Percentiles rank a stretch among this genome's conserved stretches.
phyloP scores from a whole-genome alignment of 139 green algal genomes.

The Nannochloris sp. region DNA sequence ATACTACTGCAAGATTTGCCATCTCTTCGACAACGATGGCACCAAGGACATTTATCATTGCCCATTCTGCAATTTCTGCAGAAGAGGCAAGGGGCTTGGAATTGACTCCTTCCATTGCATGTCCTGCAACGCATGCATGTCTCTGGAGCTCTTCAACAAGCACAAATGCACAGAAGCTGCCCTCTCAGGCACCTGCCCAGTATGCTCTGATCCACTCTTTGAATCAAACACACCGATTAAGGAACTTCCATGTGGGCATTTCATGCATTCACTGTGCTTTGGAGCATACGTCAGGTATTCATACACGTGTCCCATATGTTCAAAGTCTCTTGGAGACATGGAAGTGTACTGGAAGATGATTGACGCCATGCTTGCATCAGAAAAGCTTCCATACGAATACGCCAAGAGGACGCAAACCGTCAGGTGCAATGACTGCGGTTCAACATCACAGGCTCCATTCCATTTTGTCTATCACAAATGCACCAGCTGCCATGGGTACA shows the following conservation, averaged over 20 bases:
- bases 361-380: constrained; percentile 69
- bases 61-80: constrained; percentile 98
- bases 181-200: constrained; percentile 81
- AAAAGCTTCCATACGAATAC: constrained; percentile 62
- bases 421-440: constrained; percentile 90
- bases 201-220: constrained; percentile 94
- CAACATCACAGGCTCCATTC: constrained; percentile 54
- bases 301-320: constrained; percentile 94
- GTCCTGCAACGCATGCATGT: constrained; percentile 97
- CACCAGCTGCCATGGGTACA: constrained; percentile 79
- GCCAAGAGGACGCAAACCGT: constrained; percentile 58
- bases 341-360: constrained; percentile 92
- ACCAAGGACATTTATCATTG: constrained; percentile 92
- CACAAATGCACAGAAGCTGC: constrained; percentile 85
- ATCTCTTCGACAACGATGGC: constrained; percentile 85
- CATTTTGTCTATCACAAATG: constrained; percentile 97
- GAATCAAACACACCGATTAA: constrained; percentile 74
- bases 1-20: constrained; percentile 97
- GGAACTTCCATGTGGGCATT: constrained; percentile 91
- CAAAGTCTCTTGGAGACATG: constrained; percentile 93
- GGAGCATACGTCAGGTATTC: constrained; percentile 74
- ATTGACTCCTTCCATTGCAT: constrained; percentile 98
- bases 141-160: constrained; percentile 64
- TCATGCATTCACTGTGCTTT: constrained; percentile 95
- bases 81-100: constrained; percentile 59